These are phyloP conservation scores for Paramecium caudatum DNA, from an alignment of 73 alveolate genomes.

Conservation along the genomic window DNA sequence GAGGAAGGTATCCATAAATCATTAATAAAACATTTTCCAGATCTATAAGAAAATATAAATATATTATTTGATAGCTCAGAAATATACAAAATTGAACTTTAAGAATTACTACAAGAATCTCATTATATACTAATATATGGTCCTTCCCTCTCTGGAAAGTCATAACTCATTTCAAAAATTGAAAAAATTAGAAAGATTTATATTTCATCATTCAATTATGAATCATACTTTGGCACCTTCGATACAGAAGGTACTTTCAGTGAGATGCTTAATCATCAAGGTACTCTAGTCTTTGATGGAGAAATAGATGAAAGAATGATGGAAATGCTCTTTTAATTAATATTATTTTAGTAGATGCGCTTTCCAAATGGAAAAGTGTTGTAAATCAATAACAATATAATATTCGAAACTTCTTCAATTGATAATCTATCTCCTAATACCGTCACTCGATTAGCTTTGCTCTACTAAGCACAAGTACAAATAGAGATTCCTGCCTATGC, in stretches of 20 bases:
- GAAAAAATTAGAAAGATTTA: background rate
- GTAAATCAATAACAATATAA: background rate
- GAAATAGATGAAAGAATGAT: conserved; percentile 21
- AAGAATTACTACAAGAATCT: background rate
- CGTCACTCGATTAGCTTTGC: background rate
- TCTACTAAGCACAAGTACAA: background rate
- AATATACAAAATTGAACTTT: background rate
- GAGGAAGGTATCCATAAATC: background rate
- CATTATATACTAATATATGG: background rate
- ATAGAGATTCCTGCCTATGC: conserved; percentile 16
- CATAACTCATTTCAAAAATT: background rate
- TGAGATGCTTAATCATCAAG: background rate
- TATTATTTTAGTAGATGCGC: background rate
- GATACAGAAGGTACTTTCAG: background rate
- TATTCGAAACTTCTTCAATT: conserved; percentile 12
- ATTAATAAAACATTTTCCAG: background rate
- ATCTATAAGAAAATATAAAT: background rate
- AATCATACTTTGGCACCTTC: background rate
- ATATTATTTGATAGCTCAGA: background rate
- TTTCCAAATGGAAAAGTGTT: conserved; percentile 23
- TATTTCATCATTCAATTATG: background rate
- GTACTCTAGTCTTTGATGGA: background rate
- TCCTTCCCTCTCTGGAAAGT: conserved; percentile 19
- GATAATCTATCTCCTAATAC: background rate
- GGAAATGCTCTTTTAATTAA: background rate